Base-by-base conservation (phyloP, 2,329 filamentous ascomycete genomes). In the Byssothecium circinans region DNA sequence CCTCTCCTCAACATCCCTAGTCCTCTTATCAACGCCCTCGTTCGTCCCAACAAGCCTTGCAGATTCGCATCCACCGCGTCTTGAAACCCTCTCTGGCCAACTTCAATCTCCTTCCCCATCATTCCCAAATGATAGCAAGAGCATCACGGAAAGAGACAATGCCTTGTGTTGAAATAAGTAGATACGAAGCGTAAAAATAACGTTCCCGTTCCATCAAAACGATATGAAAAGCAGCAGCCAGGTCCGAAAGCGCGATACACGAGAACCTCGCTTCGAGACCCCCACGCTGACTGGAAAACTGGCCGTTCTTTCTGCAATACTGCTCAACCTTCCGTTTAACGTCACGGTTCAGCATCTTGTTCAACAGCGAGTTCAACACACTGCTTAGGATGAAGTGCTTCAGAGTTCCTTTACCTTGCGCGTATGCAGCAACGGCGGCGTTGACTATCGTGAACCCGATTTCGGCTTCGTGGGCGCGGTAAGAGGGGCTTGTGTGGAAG, bases 361-460 rank as follows among this genome's bases (percentile, higher is more conserved):
- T 57, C 7, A 70, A 48, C 45, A 65, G 62, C 0, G 68, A 61
- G 43, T 67, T 54, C 2, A 70, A 46, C 19, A 72, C 70, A 14
- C 60, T 65, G 32, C 57, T 63, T 47, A 64, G 67, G 27, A 74
- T 57, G 25, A 74, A 65, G 41, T 74, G 72, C 46, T 61, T 58
- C 52, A 72, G 65, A 1, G 30, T 11, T 2, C 49, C 57, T 2
- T 44, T 48, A 14, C 55, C 46, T 4, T 50, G 40, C 29, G 51
- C 44, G 8, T 51, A 47, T 41, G 67, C 51, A 8, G 49, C 27
- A 1, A 61, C 39, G 0, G 65, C 68, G 11, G 69, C 66, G 32
- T 74, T 69, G 49, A 74, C 59, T 54, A 75, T 65, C 57, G 67
- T 66, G 38, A 54, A 57, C 7, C 71, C 69, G 8, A 68, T 59